A percentile compares a stretch with the other conserved stretches of the same genome.
Evolutionary conservation across 495 filamentous ascomycete genomes (phyloP).

Genomic region (Usnea hakonensis): DNA sequence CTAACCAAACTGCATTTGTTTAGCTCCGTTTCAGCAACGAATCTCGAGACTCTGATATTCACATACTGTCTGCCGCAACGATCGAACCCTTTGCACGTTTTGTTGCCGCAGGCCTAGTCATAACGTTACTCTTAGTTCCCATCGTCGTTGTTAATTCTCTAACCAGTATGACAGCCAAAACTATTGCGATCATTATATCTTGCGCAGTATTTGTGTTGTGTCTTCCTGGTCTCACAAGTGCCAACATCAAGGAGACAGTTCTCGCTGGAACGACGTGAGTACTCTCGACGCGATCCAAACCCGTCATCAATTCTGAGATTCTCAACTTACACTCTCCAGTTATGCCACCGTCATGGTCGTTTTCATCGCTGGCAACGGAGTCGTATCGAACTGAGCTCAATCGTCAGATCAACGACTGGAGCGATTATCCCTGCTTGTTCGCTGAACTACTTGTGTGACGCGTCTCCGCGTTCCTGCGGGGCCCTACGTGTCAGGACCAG

Average conservation of each 20-base stretch:
- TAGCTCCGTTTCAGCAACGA: background rate
- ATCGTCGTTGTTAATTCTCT: conserved; percentile 27
- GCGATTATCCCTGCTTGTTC: background rate
- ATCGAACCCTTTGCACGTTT: conserved; percentile 23
- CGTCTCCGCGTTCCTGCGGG: background rate
- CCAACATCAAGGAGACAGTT: conserved; percentile 17
- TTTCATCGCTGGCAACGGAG: conserved; percentile 14
- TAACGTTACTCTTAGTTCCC: conserved; percentile 29
- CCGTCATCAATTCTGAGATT: background rate
- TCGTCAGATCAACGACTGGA: background rate
- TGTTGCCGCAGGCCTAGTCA: conserved; percentile 25
- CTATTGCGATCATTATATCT: conserved; percentile 27
- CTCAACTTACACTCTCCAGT: conserved; percentile 3
- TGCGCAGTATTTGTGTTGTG: conserved; percentile 15
- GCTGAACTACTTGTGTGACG: background rate
- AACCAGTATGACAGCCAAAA: conserved; percentile 19
- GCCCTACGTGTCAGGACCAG: no score
- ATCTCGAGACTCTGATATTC: conserved; percentile 25
- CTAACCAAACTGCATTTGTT: background rate
- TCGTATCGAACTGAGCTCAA: background rate
- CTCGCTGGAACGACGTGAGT: conserved; percentile 21
- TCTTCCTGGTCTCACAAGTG: conserved; percentile 16
- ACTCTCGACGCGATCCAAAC: background rate
- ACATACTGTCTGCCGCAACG: conserved; percentile 24
- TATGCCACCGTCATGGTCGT: conserved; percentile 21